These are phyloP conservation scores for Neltuma alba DNA, from an alignment of 306 rosid species.

Conservation along the genomic window DNA sequence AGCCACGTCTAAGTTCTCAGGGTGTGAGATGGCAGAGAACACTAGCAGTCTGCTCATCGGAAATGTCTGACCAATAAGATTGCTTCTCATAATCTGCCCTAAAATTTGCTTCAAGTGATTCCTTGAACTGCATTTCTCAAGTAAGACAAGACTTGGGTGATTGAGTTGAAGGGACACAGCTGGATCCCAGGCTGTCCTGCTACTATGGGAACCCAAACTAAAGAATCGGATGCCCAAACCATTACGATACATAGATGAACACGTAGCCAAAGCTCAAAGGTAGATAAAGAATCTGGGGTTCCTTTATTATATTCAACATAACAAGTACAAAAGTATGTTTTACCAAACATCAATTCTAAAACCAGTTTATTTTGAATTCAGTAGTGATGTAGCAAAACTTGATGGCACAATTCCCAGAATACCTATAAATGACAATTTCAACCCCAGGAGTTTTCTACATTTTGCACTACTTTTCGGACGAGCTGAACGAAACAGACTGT, in stretches of 20 bases:
- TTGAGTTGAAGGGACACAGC: constrained; percentile 49
- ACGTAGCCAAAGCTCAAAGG: not conserved
- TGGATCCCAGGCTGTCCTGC: constrained; percentile 54
- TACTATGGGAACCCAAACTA: constrained; percentile 39
- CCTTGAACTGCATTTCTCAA: constrained; percentile 58
- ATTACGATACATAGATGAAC: constrained; percentile 30
- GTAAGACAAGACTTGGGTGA: constrained; percentile 51
- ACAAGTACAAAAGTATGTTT: not conserved
- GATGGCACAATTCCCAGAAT: not conserved
- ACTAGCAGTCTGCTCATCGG: constrained; percentile 69
- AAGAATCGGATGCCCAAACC: constrained; percentile 43
- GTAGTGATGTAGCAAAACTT: not conserved
- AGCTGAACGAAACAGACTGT: not conserved
- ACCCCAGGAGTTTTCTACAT: not conserved
- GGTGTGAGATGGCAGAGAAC: constrained; percentile 59
- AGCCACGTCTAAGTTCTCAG: constrained; percentile 56
- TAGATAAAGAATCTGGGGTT: not conserved
- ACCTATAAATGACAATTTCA: not conserved
- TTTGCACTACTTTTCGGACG: not conserved
- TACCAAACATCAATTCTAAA: not conserved
- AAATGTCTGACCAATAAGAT: constrained; percentile 59
- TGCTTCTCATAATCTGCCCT: constrained; percentile 56
- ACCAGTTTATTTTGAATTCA: not conserved
- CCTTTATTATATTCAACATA: not conserved
- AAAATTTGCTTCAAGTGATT: constrained; percentile 61